A percentile compares a stretch with the other conserved stretches of the same genome.
Evolutionary conservation across 78 protist genomes (phyloP).

Genomic region (Dictyostelium brefeldianum): DNA sequence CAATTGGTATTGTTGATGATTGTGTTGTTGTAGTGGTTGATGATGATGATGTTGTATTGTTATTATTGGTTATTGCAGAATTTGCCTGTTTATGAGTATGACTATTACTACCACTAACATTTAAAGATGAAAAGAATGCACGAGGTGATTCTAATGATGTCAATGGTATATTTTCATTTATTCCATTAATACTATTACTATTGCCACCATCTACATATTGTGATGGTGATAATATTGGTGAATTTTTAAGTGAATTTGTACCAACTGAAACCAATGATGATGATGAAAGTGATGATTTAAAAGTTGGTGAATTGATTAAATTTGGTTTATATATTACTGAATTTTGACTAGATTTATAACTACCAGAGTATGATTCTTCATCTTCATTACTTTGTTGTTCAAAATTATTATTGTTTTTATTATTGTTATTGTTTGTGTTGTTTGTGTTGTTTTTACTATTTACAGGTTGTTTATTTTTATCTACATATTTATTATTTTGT

Average conservation of each 20-base stretch:
- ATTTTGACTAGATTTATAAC: slow-evolving; percentile 39
- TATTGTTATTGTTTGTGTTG: not conserved
- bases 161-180: not conserved
- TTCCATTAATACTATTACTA: not conserved
- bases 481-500: slow-evolving; percentile 6
- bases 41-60: too few species aligned
- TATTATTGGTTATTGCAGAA: not conserved
- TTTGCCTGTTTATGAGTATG: not conserved
- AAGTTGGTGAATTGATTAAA: not conserved
- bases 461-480: not conserved
- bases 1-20: not conserved
- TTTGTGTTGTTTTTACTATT: not conserved
- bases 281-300: slow-evolving; percentile 13
- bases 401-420: not conserved
- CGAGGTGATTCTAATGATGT: not conserved
- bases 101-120: not conserved
- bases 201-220: not conserved
- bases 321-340: slow-evolving; percentile 45
- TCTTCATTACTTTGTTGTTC: slow-evolving; percentile 17
- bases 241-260: slow-evolving; percentile 2
- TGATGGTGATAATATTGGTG: slow-evolving; percentile 18
- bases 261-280: not conserved
- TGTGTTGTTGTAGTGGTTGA: too few species aligned
- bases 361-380: not conserved
- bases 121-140: not conserved